Evolutionary conservation across 495 filamentous ascomycete genomes (phyloP), one percentile per base, ranked within the genome.

Genomic region (Durotheca rogersii): DNA sequence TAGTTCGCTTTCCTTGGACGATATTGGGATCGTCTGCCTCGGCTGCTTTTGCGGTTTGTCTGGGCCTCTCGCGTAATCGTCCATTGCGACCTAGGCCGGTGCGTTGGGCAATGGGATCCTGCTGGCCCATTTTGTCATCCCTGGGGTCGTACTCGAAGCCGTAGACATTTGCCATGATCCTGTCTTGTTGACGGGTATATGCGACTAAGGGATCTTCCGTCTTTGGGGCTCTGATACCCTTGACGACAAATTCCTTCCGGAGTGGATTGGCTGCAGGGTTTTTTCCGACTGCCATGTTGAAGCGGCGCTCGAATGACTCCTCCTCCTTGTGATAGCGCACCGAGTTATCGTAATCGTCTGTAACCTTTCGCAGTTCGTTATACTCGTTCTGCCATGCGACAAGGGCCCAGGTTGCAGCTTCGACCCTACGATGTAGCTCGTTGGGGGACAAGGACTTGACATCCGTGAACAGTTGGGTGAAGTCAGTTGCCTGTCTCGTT

Each of bases 341-440:
- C 47, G 65, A 72, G 60, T 65, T 80, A 59, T 61, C 76, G 56
- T 66, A 62, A 42, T 68, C 74, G 27, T 78, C 77, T 14, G 77
- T 68, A 27, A 81, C 69, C 42, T 77, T 76, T 45, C 83, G 76
- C 4, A 90, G 74, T 11, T 72, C 72, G 9, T 81, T 58, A 56
- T 76, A 87, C 56, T 90, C 83, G 12, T 82, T 72, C 61, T 90
- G 83, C 72, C 82, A 84, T 4, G 68, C 67, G 31, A 71, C 68
- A 42, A 91, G 54, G 3, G 76, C 74, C 35, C 72, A 61, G 9
- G 74, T 76, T 2, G 75, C 73, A 39, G 80, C 78, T 21, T 77
- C 71, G 3, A 81, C 70, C 10, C 76, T 67, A 4, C 64, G 61
- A 42, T 83, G 81, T 0, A 88, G 73, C 34, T 77, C 76, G 15